phyloP scores from a whole-genome alignment of 345 rosid species.

The thale cress (Arabidopsis thaliana) region TAIR10.1 NC_003076.8:22446501-22447000 shows the following conservation, averaged over 20 bases:
- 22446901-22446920: conserved; percentile 49
- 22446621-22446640: no score
- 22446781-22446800: conserved; percentile 7
- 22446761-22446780: conserved; percentile 9
- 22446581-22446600: neutral
- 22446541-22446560: neutral
- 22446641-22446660: no score
- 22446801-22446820: conserved; percentile 6
- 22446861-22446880: conserved; percentile 28
- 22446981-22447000: conserved; percentile 45
- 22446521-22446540: neutral
- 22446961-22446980: conserved; percentile 51
- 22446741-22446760: conserved; percentile 1
- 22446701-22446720: neutral
- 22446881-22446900: conserved; percentile 45
- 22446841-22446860: conserved; percentile 3
- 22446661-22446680: neutral
- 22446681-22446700: neutral
- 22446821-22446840: neutral
- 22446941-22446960: conserved; percentile 56
- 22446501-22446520: neutral
- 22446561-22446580: neutral
- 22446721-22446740: neutral
- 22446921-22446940: conserved; percentile 59
- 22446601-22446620: neutral